Conservation (phyloP, 805 yeast species). For the Ogataea methanolica region DNA sequence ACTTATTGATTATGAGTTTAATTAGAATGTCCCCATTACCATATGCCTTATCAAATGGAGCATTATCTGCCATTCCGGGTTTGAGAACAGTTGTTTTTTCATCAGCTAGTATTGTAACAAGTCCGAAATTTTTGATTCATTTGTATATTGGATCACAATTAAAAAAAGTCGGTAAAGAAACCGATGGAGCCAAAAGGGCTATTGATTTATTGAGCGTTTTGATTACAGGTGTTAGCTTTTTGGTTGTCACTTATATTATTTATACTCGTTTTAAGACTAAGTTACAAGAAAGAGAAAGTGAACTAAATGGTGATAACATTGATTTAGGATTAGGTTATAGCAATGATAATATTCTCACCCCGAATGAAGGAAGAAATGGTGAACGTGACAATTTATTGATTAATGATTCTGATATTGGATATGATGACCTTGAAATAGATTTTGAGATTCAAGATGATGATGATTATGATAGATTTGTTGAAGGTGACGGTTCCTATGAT, state of each 20-base stretch:
- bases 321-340: neutral
- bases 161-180: conserved; percentile 60
- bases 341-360: neutral
- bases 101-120: conserved; percentile 66
- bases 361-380: neutral
- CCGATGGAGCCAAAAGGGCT: conserved; percentile 40
- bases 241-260: conserved; percentile 60
- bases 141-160: conserved; percentile 75
- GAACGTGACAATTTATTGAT: neutral
- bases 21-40: conserved; percentile 89
- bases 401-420: neutral
- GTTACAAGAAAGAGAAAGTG: conserved; percentile 7
- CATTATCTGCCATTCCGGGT: conserved; percentile 82
- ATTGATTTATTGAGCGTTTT: conserved; percentile 60
- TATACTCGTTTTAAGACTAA: conserved; percentile 49
- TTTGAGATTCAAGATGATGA: neutral
- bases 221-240: conserved; percentile 50
- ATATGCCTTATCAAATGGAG: conserved; percentile 88
- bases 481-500: neutral
- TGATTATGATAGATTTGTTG: conserved; percentile 1
- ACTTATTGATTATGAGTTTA: conserved; percentile 61
- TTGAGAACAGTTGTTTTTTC: conserved; percentile 58
- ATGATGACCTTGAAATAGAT: neutral
- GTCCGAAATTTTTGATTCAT: conserved; percentile 78
- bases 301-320: neutral